A percentile compares a stretch with the other conserved stretches of the same genome.
These are phyloP conservation scores for Exsudoporus frostii DNA, from an alignment of 768 basidiomycete genomes.

Conservation along the genomic window DNA sequence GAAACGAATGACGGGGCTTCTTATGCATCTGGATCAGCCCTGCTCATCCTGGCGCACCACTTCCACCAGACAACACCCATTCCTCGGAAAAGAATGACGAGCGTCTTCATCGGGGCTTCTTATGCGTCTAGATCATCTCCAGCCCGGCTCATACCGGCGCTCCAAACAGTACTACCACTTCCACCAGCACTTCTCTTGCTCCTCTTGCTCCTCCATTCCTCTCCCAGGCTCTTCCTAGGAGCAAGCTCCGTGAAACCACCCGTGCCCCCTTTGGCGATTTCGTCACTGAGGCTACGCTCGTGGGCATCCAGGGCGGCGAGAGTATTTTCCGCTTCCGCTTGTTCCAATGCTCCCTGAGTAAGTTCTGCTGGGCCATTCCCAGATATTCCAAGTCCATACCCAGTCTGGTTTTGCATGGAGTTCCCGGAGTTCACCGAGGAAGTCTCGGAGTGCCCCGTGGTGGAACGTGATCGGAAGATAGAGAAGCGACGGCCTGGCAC, in stretches of 20 bases:
- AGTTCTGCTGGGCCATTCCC: conserved; percentile 40
- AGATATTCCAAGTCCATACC: conserved; percentile 30
- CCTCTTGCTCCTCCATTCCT: conserved; percentile 56
- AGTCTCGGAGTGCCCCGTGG: conserved; percentile 41
- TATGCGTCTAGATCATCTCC: conserved; percentile 44
- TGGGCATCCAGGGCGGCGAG: conserved; percentile 78
- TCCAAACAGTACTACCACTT: conserved; percentile 81
- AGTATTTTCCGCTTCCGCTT: conserved; percentile 72
- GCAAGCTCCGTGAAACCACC: conserved; percentile 81
- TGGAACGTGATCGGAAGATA: conserved; percentile 60
- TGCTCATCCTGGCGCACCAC: conserved; percentile 77
- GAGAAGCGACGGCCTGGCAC: conserved; percentile 55
- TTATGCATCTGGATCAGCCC: conserved; percentile 39
- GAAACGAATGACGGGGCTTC: not conserved
- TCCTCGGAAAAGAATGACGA: not conserved
- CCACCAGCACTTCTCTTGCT: conserved; percentile 52
- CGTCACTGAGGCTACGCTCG: conserved; percentile 67
- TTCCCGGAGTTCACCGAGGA: conserved; percentile 47
- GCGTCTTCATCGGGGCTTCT: not conserved
- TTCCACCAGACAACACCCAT: conserved; percentile 41
- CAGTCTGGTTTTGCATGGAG: conserved; percentile 35
- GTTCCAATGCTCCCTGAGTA: conserved; percentile 74
- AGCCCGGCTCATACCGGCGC: conserved; percentile 73
- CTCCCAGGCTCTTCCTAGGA: conserved; percentile 39
- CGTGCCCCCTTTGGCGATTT: conserved; percentile 69